Conservation (phyloP, 1,284 basidiomycete genomes). For the Sporisorium scitamineum region DNA sequence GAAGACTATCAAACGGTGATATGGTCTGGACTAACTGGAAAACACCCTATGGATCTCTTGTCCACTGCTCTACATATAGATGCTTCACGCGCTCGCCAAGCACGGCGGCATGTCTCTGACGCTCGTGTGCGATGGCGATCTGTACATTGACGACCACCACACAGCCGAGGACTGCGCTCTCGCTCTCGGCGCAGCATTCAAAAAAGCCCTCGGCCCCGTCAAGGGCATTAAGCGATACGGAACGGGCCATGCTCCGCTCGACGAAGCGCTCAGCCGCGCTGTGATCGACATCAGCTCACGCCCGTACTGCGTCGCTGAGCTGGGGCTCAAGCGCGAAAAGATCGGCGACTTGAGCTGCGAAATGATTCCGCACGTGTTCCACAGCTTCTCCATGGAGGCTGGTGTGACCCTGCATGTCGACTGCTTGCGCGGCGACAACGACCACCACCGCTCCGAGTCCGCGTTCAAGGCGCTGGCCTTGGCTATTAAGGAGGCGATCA, state of each 20-base stretch:
- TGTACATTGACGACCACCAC: constrained; percentile 99
- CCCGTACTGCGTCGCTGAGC: constrained; percentile 91
- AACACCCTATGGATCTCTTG: too few species aligned
- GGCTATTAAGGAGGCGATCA: constrained; percentile 92
- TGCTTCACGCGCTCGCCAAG: constrained; percentile 69
- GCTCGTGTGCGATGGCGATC: constrained; percentile 91
- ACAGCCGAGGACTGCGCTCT: constrained; percentile 95
- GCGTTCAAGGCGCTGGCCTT: constrained; percentile 97
- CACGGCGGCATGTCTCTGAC: constrained; percentile 76
- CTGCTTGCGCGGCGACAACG: constrained; percentile 92
- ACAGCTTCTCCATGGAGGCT: constrained; percentile 90
- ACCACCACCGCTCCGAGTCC: constrained; percentile 97
- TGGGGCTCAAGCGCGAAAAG: constrained; percentile 85
- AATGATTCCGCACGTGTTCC: constrained; percentile 96
- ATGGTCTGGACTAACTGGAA: neutral
- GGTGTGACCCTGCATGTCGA: constrained; percentile 94
- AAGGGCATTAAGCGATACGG: constrained; percentile 95
- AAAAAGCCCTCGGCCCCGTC: constrained; percentile 91
- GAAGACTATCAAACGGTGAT: neutral
- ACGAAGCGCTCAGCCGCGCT: constrained; percentile 88
- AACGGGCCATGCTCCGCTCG: constrained; percentile 94
- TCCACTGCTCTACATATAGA: too few species aligned
- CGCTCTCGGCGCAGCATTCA: constrained; percentile 92
- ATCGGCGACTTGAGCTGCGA: constrained; percentile 88
- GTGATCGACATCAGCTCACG: constrained; percentile 98